These are phyloP conservation scores for Pythium grandisporangium DNA, from an alignment of 352 stramenopile genomes.

Conservation along the genomic window DNA sequence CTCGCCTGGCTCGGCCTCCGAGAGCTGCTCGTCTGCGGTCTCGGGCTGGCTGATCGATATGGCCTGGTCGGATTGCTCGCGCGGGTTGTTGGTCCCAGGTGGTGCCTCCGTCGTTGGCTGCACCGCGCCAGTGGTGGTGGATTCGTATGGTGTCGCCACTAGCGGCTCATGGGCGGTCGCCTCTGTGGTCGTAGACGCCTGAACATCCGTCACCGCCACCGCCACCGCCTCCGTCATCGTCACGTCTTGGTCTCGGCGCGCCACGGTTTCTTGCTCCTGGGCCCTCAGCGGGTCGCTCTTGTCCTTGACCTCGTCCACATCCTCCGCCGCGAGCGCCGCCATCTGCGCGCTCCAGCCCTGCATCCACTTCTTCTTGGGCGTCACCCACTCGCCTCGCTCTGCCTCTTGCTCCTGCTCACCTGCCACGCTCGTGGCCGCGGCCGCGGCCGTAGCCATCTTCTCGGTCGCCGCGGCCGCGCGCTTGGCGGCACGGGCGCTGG, in stretches of 20 bases:
- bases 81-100: too few species aligned
- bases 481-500: too few species aligned
- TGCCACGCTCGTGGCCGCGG: not conserved
- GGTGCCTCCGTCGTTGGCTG: too few species aligned
- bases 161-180: not conserved
- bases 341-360: slow-evolving; percentile 54
- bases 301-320: not conserved
- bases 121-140: not conserved
- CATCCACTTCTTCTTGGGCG: slow-evolving; percentile 77
- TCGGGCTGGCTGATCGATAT: too few species aligned
- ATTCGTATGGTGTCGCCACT: too few species aligned
- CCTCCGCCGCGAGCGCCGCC: slow-evolving; percentile 22
- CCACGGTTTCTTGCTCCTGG: too few species aligned
- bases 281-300: not conserved
- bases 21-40: too few species aligned
- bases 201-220: not conserved
- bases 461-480: not conserved
- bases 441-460: not conserved
- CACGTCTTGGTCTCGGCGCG: too few species aligned
- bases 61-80: too few species aligned
- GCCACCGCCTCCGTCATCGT: not conserved
- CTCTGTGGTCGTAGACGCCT: not conserved
- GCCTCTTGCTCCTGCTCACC: slow-evolving; percentile 1
- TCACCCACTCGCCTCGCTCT: slow-evolving; percentile 23
- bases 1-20: slow-evolving; percentile 2